Base-by-base conservation (phyloP, 2,329 filamentous ascomycete species). In the Rosellinia necatrix region DNA sequence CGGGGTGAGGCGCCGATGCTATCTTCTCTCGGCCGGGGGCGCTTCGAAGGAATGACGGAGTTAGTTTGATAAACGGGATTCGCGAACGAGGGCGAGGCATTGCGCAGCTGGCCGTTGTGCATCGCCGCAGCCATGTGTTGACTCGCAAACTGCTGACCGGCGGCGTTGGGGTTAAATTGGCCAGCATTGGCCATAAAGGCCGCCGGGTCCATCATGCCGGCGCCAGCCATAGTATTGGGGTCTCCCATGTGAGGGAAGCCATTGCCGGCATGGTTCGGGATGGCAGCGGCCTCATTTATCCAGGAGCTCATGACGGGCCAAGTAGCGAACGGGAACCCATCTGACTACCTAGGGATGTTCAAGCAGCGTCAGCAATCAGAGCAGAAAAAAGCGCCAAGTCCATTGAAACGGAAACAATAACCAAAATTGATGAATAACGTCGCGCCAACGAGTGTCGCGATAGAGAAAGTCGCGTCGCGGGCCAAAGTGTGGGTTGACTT, bases 11-110 rank as follows among this genome's bases (percentile, higher is more conserved):
- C 87, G 64, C 87, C 88, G 69, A 94, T 82, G 69, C 87, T 92
- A 73, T 97, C 92, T 75, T 96, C 91, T 70, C 85, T 80, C 49
- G 89, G 88, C 42, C 90, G 84, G 50, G 90, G 84, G 68, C 94
- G 86, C 76, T 97, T 99, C 19, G 92, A 93, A 56, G 93, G 93
- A 64, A 96, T 87, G 68, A 96, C 86, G 43, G 89, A 82, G 75
- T 90, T 93, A 65, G 91, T 91, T 71, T 92, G 89, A 78, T 93
- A 96, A 68, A 85, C 83, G 59, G 88, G 84, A 69, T 89, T 90
- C 69, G 88, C 83, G 73, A 90, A 93, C 56, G 86, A 86, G 40
- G 90, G 89, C 50, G 91, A 92, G 59, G 86, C 86, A 74, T 91
- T 92, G 80, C 91, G 90, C 79, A 90, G 88, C 68, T 81, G 85